Evolutionary conservation across 2,329 filamentous ascomycete species (phyloP).

Genomic region (Fusarium papillatum): DNA sequence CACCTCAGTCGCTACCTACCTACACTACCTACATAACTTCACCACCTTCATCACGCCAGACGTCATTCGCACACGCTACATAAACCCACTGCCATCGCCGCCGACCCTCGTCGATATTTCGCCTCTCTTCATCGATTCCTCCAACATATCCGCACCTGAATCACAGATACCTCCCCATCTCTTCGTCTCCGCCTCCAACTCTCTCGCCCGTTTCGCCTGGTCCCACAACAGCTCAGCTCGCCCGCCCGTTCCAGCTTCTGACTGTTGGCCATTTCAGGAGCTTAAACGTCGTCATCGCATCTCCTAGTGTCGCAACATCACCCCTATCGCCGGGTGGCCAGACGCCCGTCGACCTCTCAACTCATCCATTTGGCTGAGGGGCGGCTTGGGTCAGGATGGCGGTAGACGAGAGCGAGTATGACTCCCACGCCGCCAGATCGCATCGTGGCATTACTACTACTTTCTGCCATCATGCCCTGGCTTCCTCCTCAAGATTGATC

Average conservation of each 20-base stretch:
- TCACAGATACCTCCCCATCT: not conserved
- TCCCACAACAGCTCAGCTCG: constrained; percentile 10
- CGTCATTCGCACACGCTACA: constrained; percentile 43
- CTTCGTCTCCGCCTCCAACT: not conserved
- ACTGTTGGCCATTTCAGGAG: constrained; percentile 9
- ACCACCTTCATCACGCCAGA: constrained; percentile 39
- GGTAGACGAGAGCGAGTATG: constrained; percentile 67
- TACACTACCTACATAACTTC: constrained; percentile 19
- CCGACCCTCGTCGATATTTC: constrained; percentile 8
- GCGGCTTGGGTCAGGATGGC: constrained; percentile 58
- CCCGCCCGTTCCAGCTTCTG: constrained; percentile 11
- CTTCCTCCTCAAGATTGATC: constrained; percentile 6
- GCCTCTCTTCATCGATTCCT: not conserved
- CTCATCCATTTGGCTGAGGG: constrained; percentile 30
- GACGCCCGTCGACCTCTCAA: constrained; percentile 20
- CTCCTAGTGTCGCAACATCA: constrained; percentile 16
- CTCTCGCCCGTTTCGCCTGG: not conserved
- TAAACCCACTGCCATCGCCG: constrained; percentile 27
- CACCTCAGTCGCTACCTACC: constrained; percentile 4
- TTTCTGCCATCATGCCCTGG: constrained; percentile 29
- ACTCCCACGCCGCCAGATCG: constrained; percentile 18
- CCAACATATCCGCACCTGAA: not conserved
- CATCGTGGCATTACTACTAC: not conserved
- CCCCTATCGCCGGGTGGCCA: constrained; percentile 18
- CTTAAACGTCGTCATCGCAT: constrained; percentile 15